These are phyloP conservation scores for Penicillium polonicum DNA, from an alignment of 2,329 filamentous ascomycete genomes.

Conservation along the genomic window DNA sequence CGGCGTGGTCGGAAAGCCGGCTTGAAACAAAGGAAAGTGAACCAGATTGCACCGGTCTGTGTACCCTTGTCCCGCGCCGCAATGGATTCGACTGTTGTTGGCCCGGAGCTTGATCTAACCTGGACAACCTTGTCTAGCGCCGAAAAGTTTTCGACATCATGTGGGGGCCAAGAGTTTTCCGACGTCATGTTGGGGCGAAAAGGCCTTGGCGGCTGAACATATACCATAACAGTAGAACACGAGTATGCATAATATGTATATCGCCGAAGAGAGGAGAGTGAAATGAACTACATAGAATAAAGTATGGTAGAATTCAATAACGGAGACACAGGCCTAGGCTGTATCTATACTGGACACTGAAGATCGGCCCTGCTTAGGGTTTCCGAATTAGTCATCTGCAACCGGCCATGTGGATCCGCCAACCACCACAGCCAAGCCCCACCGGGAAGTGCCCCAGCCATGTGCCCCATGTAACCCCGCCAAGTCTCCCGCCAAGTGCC, in stretches of 20 bases:
- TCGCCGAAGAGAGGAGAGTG: not conserved
- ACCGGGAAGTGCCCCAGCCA: not conserved
- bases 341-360: not conserved
- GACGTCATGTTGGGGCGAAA: not conserved
- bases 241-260: not conserved
- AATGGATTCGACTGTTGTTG: conserved; percentile 15
- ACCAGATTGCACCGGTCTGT: conserved; percentile 1
- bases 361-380: not conserved
- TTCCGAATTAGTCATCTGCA: not conserved
- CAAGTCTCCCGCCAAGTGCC: conserved; percentile 1
- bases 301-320: not conserved
- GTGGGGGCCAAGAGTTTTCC: not conserved
- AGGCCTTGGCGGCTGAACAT: not conserved
- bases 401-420: not conserved
- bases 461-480: not conserved
- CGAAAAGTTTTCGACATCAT: not conserved
- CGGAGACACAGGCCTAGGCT: not conserved
- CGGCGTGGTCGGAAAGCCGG: not conserved
- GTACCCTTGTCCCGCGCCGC: not conserved
- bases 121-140: not conserved
- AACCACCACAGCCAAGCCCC: not conserved
- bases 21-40: not conserved
- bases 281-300: not conserved
- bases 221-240: not conserved
- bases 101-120: not conserved